A percentile compares a stretch with the other conserved stretches of the same genome.
These are phyloP conservation scores for Lipomyces yamanashiensis DNA, from an alignment of 805 yeast species.

Conservation along the genomic window DNA sequence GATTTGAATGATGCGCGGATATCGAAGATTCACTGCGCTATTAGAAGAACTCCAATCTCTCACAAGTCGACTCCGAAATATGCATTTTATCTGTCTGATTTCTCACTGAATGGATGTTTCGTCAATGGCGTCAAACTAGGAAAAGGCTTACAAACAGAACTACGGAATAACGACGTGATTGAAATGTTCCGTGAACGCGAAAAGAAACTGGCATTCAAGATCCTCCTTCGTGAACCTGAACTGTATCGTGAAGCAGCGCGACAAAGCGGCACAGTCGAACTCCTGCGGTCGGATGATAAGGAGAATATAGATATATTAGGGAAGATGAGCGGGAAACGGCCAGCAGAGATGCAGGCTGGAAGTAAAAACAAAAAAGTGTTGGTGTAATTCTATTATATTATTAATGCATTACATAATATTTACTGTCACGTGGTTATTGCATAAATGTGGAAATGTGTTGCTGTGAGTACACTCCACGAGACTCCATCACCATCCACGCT, in stretches of 20 bases:
- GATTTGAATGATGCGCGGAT: constrained; percentile 72
- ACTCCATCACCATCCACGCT: not conserved
- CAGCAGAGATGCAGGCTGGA: constrained; percentile 1
- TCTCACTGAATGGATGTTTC: constrained; percentile 77
- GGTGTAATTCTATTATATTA: not conserved
- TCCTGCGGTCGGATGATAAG: constrained; percentile 10
- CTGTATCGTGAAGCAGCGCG: constrained; percentile 14
- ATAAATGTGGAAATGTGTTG: constrained; percentile 8
- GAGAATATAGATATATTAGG: not conserved
- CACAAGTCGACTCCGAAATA: not conserved
- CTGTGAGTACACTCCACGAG: not conserved
- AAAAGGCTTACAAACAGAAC: constrained; percentile 50
- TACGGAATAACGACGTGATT: constrained; percentile 26
- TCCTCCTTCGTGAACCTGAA: constrained; percentile 14
- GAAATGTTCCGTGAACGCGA: constrained; percentile 20
- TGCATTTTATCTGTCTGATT: constrained; percentile 74
- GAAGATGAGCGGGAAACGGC: not conserved
- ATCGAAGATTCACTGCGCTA: constrained; percentile 81
- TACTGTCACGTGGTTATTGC: constrained; percentile 6
- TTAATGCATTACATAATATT: not conserved
- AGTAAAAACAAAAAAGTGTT: not conserved
- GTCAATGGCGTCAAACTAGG: constrained; percentile 44
- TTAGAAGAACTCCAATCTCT: constrained; percentile 51
- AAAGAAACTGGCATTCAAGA: constrained; percentile 19
- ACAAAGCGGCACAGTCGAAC: constrained; percentile 3